Evolutionary conservation across 2,329 filamentous ascomycete genomes (phyloP), one percentile per base, ranked within the genome.

Genomic region (Aspergillus sp.): DNA sequence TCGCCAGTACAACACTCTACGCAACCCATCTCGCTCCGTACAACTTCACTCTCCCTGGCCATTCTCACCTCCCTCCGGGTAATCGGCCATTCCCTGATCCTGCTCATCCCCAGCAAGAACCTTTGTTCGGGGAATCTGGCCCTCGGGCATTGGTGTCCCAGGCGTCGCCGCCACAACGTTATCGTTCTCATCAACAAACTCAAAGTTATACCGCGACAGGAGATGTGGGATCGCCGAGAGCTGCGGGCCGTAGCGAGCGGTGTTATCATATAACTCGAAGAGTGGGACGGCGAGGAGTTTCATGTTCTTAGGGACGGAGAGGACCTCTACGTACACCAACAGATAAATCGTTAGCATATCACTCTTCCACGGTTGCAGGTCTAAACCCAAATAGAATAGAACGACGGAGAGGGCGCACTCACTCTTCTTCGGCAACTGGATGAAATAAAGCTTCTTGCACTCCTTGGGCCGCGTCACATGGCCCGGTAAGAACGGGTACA

Each of bases 271-370:
- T 45, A 99, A 87, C 80, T 99, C 95, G 79, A 98, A 98, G 0
- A 99, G 84, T 0, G 95, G 95, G 1, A 99, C 95, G 1, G 95
- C 95, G 46, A 99, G 89, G 25, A 99, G 88, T 77, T 99, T 99
- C 95, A 99, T 98, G 80, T 99, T 99, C 82, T 99, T 99, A 0
- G 95, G 95, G 8, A 99, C 95, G 72, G 91, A 96, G 48, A 99
- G 85, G 15, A 98, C 91, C 81, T 97, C 93, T 96, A 76, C 8
- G 48, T 31, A 46, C 47, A 43, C 30, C 41, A 41, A 45, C 30
- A 45, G 15, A 34, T 28, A 50, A 7, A 30, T 9, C n/a, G 22
- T 53, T 22, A 41, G 30, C 30, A 31, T 22, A 11, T 8, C n/a
- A 19, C 11, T 52, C 15, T 22, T 4, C 7, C 7, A 9, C 7